These are phyloP conservation scores for Bolboschoenoplectus hybrid DNA, from an alignment of 202 grass and related monocot genomes.

Conservation along the genomic window DNA sequence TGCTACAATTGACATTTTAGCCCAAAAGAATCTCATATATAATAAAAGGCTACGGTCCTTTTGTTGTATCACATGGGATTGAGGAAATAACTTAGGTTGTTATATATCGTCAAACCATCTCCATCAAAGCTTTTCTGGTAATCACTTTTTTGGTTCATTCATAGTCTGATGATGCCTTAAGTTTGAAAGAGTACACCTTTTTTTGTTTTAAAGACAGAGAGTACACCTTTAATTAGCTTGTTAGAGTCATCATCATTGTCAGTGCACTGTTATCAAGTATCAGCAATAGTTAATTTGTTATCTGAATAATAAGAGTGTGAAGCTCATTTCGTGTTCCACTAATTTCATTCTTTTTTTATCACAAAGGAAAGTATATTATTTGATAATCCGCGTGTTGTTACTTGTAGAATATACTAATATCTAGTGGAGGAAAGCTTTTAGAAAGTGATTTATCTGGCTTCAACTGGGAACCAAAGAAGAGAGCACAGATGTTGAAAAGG, in stretches of 20 bases:
- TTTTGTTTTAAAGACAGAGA: background rate
- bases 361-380: conserved; percentile 1
- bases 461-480: conserved; percentile 14
- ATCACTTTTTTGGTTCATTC: conserved; percentile 25
- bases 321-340: conserved; percentile 16
- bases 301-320: background rate
- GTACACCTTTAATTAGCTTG: conserved; percentile 10
- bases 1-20: background rate
- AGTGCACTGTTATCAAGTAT: conserved; percentile 5
- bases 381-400: background rate
- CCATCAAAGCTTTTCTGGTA: conserved; percentile 25
- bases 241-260: conserved; percentile 24
- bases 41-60: background rate
- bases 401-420: conserved; percentile 27
- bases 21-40: background rate
- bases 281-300: conserved; percentile 2
- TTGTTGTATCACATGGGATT: background rate
- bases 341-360: background rate
- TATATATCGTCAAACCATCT: conserved; percentile 18
- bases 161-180: background rate
- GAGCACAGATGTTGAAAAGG: conserved; percentile 2
- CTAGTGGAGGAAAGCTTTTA: conserved; percentile 29
- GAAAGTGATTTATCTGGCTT: conserved; percentile 34
- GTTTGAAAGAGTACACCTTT: background rate
- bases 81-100: background rate